Percentiles rank a stretch among this genome's conserved stretches.
phyloP scores from a whole-genome alignment of 495 filamentous ascomycete genomes.

The Beverwykella pulmonaria region DNA sequence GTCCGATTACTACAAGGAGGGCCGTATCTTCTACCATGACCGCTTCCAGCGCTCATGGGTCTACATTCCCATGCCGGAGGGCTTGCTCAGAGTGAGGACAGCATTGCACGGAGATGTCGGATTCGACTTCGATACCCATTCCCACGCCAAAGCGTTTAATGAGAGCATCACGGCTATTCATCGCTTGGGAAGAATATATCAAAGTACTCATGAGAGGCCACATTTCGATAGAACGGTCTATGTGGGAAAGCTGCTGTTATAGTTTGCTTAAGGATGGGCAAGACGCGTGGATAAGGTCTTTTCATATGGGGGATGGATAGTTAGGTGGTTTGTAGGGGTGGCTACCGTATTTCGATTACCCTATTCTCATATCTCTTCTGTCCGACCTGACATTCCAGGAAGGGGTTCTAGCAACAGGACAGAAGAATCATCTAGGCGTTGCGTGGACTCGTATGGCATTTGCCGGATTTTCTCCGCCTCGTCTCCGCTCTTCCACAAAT shows the following conservation, averaged over 20 bases:
- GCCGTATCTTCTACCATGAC: conserved; percentile 23
- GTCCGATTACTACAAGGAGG: conserved; percentile 17
- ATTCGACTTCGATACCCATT: conserved; percentile 23
- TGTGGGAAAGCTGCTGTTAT: conserved; percentile 13
- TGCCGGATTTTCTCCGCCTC: neutral
- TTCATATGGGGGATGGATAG: neutral
- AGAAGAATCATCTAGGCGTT: neutral
- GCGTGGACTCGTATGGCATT: neutral
- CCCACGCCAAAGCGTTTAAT: conserved; percentile 18
- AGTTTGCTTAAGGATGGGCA: neutral
- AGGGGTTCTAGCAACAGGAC: neutral
- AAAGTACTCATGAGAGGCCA: conserved; percentile 21
- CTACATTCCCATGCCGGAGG: conserved; percentile 26
- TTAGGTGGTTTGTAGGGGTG: too few relatives aligned
- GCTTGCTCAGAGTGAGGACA: conserved; percentile 16
- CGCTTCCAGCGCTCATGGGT: conserved; percentile 4
- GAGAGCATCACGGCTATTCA: conserved; percentile 8
- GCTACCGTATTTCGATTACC: too few relatives aligned
- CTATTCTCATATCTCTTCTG: neutral
- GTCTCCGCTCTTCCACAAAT: too few relatives aligned
- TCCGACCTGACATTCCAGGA: neutral
- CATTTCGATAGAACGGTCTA: conserved; percentile 18
- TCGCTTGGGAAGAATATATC: conserved; percentile 16
- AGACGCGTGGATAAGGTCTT: neutral
- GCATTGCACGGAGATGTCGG: conserved; percentile 18